Evolutionary conservation across 192 early-diverging fungal genomes (phyloP).

Genomic region (Coemansia sp.): DNA sequence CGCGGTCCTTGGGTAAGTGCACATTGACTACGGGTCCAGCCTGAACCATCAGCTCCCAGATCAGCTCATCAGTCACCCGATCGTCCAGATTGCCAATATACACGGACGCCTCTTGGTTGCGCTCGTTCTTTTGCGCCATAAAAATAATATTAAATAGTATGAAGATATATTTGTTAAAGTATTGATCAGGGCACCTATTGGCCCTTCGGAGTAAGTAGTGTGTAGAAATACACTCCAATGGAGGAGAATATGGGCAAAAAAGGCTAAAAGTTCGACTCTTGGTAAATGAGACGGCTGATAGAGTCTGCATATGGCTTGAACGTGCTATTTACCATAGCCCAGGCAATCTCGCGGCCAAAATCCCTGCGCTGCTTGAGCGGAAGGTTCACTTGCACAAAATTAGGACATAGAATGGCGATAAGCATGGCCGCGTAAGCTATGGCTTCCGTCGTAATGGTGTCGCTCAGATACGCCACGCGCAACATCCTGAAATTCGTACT

Average conservation of each 20-base stretch:
- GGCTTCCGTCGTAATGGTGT: background rate
- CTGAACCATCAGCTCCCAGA: conserved; percentile 99
- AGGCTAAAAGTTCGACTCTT: no score
- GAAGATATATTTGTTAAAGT: background rate
- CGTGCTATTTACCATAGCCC: background rate
- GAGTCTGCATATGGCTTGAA: conserved; percentile 8
- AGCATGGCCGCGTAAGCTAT: background rate
- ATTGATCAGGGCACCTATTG: background rate
- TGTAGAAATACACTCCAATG: background rate
- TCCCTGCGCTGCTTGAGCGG: background rate
- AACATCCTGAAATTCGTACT: background rate
- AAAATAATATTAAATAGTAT: background rate
- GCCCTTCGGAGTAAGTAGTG: background rate
- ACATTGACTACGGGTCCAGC: conserved; percentile 94
- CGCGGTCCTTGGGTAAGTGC: conserved; percentile 96
- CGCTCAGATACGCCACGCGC: background rate
- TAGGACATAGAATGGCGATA: background rate
- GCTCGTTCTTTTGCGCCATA: conserved; percentile 72
- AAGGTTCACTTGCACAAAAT: background rate
- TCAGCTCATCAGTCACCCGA: conserved; percentile 85
- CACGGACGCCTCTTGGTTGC: conserved; percentile 97
- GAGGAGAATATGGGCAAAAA: background rate
- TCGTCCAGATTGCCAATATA: conserved; percentile 99
- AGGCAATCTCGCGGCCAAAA: conserved; percentile 5
- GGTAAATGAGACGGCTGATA: conserved; percentile 1